phyloP scores from a whole-genome alignment of 1,139 yeast genomes.

The Lodderomyces elongisporus region DNA sequence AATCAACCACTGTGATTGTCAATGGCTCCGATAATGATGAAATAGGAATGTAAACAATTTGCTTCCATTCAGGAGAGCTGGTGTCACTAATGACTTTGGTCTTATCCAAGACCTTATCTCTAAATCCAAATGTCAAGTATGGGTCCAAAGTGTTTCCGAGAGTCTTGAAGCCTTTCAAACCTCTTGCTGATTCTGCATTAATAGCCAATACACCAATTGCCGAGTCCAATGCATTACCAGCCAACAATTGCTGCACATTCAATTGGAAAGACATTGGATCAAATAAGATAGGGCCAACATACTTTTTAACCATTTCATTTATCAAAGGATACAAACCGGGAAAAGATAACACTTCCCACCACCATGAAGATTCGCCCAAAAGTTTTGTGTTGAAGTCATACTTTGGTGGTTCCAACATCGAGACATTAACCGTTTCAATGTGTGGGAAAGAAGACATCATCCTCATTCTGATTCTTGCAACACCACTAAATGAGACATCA shows the following conservation, averaged over 20 bases:
- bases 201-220: constrained; percentile 83
- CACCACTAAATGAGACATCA: constrained; percentile 59
- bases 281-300: constrained; percentile 81
- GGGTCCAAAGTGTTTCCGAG: constrained; percentile 85
- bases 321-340: constrained; percentile 85
- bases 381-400: constrained; percentile 76
- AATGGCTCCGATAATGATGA: constrained; percentile 78
- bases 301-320: constrained; percentile 78
- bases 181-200: constrained; percentile 60
- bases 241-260: constrained; percentile 83
- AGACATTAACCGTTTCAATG: constrained; percentile 80
- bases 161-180: constrained; percentile 62
- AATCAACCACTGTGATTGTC: constrained; percentile 64
- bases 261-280: constrained; percentile 89
- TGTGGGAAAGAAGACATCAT: constrained; percentile 92
- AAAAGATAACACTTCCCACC: constrained; percentile 78
- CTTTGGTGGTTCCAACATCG: constrained; percentile 78
- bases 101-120: constrained; percentile 51
- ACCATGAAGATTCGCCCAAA: constrained; percentile 71
- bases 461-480: constrained; percentile 75
- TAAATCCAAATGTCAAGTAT: constrained; percentile 68
- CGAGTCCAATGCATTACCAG: constrained; percentile 76
- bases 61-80: constrained; percentile 75
- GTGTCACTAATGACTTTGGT: constrained; percentile 66
- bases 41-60: constrained; percentile 65